A percentile compares a stretch with the other conserved stretches of the same genome.
Conservation (phyloP, 2,329 filamentous ascomycete species). For the Aspergillus pseudoterreus region DNA sequence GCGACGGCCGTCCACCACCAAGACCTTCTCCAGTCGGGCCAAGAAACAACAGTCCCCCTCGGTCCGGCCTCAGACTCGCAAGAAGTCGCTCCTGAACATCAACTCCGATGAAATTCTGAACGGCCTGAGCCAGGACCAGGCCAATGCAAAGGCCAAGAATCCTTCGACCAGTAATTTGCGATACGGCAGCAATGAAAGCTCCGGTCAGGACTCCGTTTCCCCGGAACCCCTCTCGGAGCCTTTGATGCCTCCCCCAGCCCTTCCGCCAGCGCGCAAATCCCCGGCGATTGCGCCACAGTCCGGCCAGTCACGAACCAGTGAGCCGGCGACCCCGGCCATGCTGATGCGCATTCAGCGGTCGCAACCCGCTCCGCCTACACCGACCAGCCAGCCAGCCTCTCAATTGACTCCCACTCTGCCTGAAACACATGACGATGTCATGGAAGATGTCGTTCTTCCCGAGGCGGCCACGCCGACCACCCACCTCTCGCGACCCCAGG, state of each 20-base stretch:
- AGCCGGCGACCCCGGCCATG: constrained; percentile 81
- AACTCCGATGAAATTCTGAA: constrained; percentile 33
- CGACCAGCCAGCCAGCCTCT: constrained; percentile 32
- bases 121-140: constrained; percentile 35
- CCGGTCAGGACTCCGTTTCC: constrained; percentile 47
- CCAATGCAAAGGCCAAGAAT: constrained; percentile 19
- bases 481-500: constrained; percentile 36
- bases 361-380: constrained; percentile 34
- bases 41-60: constrained; percentile 44
- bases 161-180: constrained; percentile 28
- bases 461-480: constrained; percentile 61
- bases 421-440: constrained; percentile 51
- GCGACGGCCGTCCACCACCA: constrained; percentile 34
- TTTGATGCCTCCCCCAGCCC: constrained; percentile 48
- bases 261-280: constrained; percentile 41
- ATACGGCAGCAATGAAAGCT: constrained; percentile 42
- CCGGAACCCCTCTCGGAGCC: constrained; percentile 49
- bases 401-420: constrained; percentile 34
- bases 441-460: constrained; percentile 68
- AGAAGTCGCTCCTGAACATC: constrained; percentile 28
- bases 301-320: constrained; percentile 31
- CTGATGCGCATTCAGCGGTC: constrained; percentile 70
- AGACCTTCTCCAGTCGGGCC: constrained; percentile 30
- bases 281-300: constrained; percentile 34
- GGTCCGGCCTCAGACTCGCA: constrained; percentile 39